Base-by-base conservation (phyloP, 805 yeast species). In the Metschnikowia cerradonensis region DNA sequence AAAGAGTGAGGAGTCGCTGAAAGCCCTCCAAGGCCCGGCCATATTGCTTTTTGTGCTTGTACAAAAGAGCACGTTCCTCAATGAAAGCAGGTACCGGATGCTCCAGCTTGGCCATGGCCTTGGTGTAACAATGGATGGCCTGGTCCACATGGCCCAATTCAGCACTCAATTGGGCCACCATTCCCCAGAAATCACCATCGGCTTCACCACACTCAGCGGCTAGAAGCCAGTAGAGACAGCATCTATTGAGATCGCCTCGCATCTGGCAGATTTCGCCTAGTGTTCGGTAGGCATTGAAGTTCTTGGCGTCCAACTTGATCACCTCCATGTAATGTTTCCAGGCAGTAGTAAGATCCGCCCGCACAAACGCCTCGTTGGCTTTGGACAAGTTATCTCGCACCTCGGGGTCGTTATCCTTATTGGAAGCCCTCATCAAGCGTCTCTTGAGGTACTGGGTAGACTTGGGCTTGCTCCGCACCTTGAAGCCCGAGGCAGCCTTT, bases 271-370 rank as follows among this genome's bases (percentile, higher is more conserved):
- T 87, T 61, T 88, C 96, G 43, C 97, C 97, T 41, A 90, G 69
- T 0, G 95, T 87, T 60, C 87, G 85, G 72, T 91, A 91, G 0
- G 97, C 97, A 41, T 87, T 82, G 65, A 81, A 85, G 63, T 88
- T 86, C 56, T 80, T 80, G 13, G 88, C 84, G 62, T 90, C 96
- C 48, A 83, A 75, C 58, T 84, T 82, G 52, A 92, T 83, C 11
- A 90, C 95, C 53, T 81, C 88, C 57, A 75, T 70, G 66, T 78
- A 91, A 45, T 77, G 63, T 46, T 78, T 68, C 57, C 80, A 77
- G 0, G 95, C 92, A 0, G 70, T 74, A 31, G 76, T 79, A 17
- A 79, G 75, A 59, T 86, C 85, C 45, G 77, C 77, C 31, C 78
- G 63, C 1, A 87, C 96, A 72, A 84, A 90, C 0, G 90, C 88